Evolutionary conservation across 768 basidiomycete species (phyloP).

Genomic region (Crassisporium funariophilum): DNA sequence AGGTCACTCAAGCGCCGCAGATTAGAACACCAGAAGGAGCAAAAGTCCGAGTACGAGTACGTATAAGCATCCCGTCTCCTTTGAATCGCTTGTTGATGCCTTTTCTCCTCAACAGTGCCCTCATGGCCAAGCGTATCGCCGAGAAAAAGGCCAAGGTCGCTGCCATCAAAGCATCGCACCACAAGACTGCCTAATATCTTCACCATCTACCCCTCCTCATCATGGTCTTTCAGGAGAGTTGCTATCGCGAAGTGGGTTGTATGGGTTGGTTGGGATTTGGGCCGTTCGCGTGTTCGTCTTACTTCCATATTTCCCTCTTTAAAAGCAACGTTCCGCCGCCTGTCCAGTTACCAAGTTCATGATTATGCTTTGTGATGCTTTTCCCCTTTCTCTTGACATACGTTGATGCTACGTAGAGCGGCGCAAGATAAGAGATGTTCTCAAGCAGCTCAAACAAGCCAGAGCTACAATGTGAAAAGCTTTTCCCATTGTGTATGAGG

Average conservation of each 20-base stretch:
- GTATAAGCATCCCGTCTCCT: constrained; percentile 25
- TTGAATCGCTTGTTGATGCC: not conserved
- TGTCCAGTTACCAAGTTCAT: too few species aligned
- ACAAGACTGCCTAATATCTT: constrained; percentile 28
- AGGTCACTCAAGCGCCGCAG: constrained; percentile 85
- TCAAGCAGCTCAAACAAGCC: too few species aligned
- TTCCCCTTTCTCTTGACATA: too few species aligned
- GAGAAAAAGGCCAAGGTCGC: constrained; percentile 94
- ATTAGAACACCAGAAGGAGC: constrained; percentile 91
- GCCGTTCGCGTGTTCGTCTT: not conserved
- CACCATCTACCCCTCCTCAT: not conserved
- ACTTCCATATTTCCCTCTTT: not conserved
- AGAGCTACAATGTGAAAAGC: too few species aligned
- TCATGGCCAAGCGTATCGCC: constrained; percentile 86
- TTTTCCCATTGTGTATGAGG: too few species aligned
- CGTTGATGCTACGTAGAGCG: too few species aligned
- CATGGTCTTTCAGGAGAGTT: not conserved
- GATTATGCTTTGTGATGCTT: too few species aligned
- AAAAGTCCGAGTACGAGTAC: constrained; percentile 91
- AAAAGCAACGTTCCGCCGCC: not conserved
- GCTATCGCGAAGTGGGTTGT: not conserved
- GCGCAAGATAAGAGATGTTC: too few species aligned
- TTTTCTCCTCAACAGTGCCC: constrained; percentile 39
- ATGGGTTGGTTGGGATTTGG: not conserved
- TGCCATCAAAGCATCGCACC: constrained; percentile 83